Base-by-base conservation (phyloP, 2,329 filamentous ascomycete genomes). In the Cladophialophora psammophila region DNA sequence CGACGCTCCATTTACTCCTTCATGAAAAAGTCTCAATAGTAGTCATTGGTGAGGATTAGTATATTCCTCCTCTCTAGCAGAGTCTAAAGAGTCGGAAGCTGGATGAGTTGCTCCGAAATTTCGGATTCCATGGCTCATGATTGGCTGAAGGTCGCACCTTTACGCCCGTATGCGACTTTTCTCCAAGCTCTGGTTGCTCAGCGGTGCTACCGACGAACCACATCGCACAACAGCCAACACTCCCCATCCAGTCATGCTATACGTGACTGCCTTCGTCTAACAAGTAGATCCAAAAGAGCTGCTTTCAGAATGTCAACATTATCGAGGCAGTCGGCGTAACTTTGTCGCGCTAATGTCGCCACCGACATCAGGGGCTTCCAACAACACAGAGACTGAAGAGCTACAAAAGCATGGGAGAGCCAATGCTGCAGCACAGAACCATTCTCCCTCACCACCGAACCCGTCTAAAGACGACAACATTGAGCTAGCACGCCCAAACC, bases 251-350 rank as follows among this genome's bases (percentile, higher is more conserved):
- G 5, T 20, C 6, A 35, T n/a, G 40, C 40, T 18, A 45, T 45
- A 45, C 40, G 40, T 12, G 8, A 45, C 45, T 18, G 12, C 26
- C 45, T 10, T 40, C 32, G 34, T 53, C 42, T 31, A n/a, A n/a
- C n/a, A n/a, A n/a, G n/a, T n/a, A 35, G 59, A 34, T 53, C 15
- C 13, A 12, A 61, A 38, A 9, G 7, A n/a, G 20, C 34, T 32
- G 38, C 59, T 40, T 32, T 12, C 20, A 61, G 12, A 32, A 61
- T 61, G 59, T 53, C 32, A 38, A 52, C 31, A 60, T 60, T n/a
- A 38, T 45, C 45, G 12, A 53, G 20, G 32, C n/a, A 31, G 34
- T 63, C 52, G 60, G 60, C 18, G 32, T 56, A 34, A 63, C 26
- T 20, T 32, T 35, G 18, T 38, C n/a, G 31, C 52, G 60, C 31